Conservation (phyloP, 345 rosid species). For the Cardamine resedifolia region DNA sequence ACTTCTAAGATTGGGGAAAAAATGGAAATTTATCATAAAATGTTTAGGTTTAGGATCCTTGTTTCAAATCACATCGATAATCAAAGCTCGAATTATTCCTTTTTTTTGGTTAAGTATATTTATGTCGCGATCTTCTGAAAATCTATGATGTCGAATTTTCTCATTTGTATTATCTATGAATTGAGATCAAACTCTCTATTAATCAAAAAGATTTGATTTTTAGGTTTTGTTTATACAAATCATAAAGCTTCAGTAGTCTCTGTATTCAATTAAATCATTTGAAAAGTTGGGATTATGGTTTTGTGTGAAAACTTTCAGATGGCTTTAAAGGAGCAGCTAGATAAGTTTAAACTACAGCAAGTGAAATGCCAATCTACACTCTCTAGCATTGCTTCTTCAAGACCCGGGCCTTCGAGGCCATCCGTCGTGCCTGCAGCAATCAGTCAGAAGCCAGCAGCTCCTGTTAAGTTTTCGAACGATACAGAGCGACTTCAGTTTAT, state of each 20-base stretch:
- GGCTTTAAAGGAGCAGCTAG: slow-evolving; percentile 60
- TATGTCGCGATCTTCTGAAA: neutral
- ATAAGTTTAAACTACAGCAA: slow-evolving; percentile 71
- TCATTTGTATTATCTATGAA: neutral
- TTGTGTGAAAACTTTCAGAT: slow-evolving; percentile 35
- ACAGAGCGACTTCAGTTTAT: slow-evolving; percentile 66
- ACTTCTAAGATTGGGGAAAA: neutral
- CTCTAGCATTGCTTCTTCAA: slow-evolving; percentile 51
- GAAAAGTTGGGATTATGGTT: neutral
- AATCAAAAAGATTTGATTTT: neutral
- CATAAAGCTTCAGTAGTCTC: neutral
- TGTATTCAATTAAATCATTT: neutral
- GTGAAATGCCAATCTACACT: slow-evolving; percentile 66
- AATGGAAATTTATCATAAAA: neutral
- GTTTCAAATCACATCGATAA: neutral
- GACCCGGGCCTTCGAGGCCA: slow-evolving; percentile 41
- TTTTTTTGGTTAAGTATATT: neutral
- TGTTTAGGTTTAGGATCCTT: neutral
- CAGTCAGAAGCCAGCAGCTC: slow-evolving; percentile 44
- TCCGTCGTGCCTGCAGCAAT: slow-evolving; percentile 38
- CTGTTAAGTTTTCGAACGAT: slow-evolving; percentile 70
- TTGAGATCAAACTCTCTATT: neutral
- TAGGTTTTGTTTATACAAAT: neutral
- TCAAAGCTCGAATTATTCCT: neutral
- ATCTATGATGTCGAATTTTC: neutral